These are phyloP conservation scores for Tillandsia fasciculata DNA, from an alignment of 176 grass and related monocot genomes.

Conservation along the genomic window DNA sequence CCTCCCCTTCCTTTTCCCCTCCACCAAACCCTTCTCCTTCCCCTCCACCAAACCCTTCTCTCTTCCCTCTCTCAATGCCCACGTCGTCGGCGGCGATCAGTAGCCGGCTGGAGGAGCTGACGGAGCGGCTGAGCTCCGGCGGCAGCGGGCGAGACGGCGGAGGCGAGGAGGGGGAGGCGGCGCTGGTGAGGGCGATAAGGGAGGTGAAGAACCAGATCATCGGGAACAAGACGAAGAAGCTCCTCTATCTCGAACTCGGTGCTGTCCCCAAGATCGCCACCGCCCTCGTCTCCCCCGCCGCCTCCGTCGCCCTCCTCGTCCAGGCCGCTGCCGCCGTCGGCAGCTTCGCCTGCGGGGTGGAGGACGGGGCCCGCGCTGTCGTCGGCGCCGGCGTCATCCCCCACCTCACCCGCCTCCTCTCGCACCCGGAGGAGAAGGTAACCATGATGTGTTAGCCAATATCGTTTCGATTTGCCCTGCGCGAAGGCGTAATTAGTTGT, in stretches of 20 bases:
- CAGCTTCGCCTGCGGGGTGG: conserved; percentile 92
- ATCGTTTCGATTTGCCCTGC: conserved; percentile 16
- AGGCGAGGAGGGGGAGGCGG: conserved; percentile 29
- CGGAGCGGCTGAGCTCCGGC: conserved; percentile 32
- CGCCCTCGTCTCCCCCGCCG: conserved; percentile 36
- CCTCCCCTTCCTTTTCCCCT: too few relatives aligned
- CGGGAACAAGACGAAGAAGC: conserved; percentile 96
- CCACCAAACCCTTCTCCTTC: neutral
- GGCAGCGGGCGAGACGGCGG: conserved; percentile 15
- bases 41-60: neutral
- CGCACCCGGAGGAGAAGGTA: conserved; percentile 81
- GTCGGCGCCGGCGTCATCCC: conserved; percentile 52
- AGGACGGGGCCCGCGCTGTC: conserved; percentile 80
- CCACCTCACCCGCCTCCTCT: conserved; percentile 62
- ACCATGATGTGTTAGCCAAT: neutral
- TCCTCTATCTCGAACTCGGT: conserved; percentile 67
- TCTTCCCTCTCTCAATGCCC: neutral
- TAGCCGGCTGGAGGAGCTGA: conserved; percentile 45
- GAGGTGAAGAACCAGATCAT: conserved; percentile 99
- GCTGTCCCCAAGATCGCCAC: conserved; percentile 74
- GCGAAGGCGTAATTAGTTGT: conserved; percentile 1
- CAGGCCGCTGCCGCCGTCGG: conserved; percentile 79
- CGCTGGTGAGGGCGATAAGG: conserved; percentile 49
- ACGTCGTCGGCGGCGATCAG: neutral
- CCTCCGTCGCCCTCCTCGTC: conserved; percentile 49